A percentile compares a stretch with the other conserved stretches of the same genome.
These are phyloP conservation scores for Trichosporon coremiiforme DNA, from an alignment of 1,284 basidiomycete species.

Conservation along the genomic window DNA sequence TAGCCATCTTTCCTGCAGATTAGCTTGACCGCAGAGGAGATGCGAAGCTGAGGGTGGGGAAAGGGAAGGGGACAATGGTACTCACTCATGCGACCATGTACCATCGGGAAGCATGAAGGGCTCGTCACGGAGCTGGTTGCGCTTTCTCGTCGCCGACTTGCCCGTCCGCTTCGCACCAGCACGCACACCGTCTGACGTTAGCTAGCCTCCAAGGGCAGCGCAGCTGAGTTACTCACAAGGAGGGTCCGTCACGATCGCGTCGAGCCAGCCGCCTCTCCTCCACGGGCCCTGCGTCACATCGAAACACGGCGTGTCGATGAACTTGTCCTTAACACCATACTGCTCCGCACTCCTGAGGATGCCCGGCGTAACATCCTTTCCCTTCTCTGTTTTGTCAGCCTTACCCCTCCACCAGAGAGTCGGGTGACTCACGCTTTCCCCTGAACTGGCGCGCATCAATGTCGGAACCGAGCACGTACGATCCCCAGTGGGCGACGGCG, in stretches of 20 bases:
- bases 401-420: rapidly evolving
- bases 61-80: conserved; percentile 4
- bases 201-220: not conserved
- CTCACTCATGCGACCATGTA: conserved; percentile 53
- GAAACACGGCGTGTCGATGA: conserved; percentile 84
- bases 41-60: not conserved
- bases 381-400: conserved; percentile 52
- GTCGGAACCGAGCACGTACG: conserved; percentile 85
- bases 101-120: conserved; percentile 53
- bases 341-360: conserved; percentile 79
- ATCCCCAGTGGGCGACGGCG: conserved; percentile 79
- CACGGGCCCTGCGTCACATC: conserved; percentile 88
- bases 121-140: conserved; percentile 48
- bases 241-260: conserved; percentile 92
- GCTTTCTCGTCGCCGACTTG: conserved; percentile 58
- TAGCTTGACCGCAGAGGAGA: not conserved
- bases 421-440: conserved; percentile 66
- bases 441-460: conserved; percentile 97
- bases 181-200: conserved; percentile 76
- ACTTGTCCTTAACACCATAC: conserved; percentile 74
- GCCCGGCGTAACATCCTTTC: conserved; percentile 61
- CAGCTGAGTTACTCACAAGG: conserved; percentile 66
- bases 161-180: conserved; percentile 95
- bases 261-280: conserved; percentile 83
- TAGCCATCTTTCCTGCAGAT: conserved; percentile 65